Conservation (phyloP, 2,329 filamentous ascomycete genomes). For the Dothistroma pini region DNA sequence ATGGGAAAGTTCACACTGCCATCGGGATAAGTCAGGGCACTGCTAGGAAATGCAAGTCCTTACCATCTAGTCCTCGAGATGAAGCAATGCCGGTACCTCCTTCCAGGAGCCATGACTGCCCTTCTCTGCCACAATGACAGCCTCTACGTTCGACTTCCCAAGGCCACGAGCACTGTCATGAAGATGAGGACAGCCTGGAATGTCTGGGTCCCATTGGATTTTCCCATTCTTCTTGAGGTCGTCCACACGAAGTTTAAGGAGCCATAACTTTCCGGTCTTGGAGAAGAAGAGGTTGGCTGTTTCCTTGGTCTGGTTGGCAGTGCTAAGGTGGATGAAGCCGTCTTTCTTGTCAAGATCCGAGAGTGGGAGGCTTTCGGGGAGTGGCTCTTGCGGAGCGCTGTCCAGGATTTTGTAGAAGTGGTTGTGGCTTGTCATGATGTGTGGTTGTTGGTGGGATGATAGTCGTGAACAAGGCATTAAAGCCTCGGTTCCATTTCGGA, state of each 20-base stretch:
- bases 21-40: not conserved
- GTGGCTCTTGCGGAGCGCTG: slow-evolving; percentile 18
- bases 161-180: slow-evolving; percentile 23
- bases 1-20: not conserved
- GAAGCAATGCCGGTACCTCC: not conserved
- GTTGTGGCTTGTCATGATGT: slow-evolving; percentile 17
- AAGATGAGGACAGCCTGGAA: slow-evolving; percentile 27
- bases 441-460: not conserved
- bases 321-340: slow-evolving; percentile 28
- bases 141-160: slow-evolving; percentile 24
- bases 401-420: slow-evolving; percentile 34
- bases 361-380: slow-evolving; percentile 25
- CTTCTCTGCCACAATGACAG: slow-evolving; percentile 24
- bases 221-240: slow-evolving; percentile 21
- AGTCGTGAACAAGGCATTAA: no score
- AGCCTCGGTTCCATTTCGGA: no score
- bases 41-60: no score
- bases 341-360: slow-evolving; percentile 27
- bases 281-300: slow-evolving; percentile 31
- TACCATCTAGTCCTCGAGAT: not conserved
- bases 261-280: slow-evolving; percentile 19
- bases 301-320: slow-evolving; percentile 27
- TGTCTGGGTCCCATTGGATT: slow-evolving; percentile 17
- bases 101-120: slow-evolving; percentile 1
- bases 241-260: slow-evolving; percentile 25